phyloP scores from a whole-genome alignment of 495 filamentous ascomycete genomes.

The Penicillium riverlandense region DNA sequence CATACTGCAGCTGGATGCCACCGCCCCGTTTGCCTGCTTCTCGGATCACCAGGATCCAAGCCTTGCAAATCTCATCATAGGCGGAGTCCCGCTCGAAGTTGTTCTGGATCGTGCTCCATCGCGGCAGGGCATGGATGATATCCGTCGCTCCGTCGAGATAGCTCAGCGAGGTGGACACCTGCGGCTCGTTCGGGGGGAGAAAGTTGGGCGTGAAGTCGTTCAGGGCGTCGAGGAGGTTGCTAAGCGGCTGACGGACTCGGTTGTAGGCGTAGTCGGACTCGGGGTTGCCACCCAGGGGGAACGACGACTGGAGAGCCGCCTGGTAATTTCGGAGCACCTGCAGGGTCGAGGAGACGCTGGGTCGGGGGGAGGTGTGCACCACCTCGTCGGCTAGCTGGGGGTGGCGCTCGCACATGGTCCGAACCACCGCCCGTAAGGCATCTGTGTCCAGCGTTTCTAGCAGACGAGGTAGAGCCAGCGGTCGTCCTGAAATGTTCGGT shows the following conservation, averaged over 20 bases:
- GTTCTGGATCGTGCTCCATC: slow-evolving; percentile 78
- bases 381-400: slow-evolving; percentile 71
- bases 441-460: slow-evolving; percentile 84
- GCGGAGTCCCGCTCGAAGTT: slow-evolving; percentile 88
- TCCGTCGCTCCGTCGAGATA: slow-evolving; percentile 87
- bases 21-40: slow-evolving; percentile 89
- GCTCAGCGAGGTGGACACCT: slow-evolving; percentile 67
- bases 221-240: slow-evolving; percentile 78
- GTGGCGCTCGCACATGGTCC: slow-evolving; percentile 82
- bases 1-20: slow-evolving; percentile 84
- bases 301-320: slow-evolving; percentile 64
- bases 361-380: slow-evolving; percentile 74
- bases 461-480: slow-evolving; percentile 73
- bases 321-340: slow-evolving; percentile 78
- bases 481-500: slow-evolving; percentile 66
- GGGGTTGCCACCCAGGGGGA: slow-evolving; percentile 76
- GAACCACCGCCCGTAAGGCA: slow-evolving; percentile 73
- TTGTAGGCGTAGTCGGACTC: slow-evolving; percentile 93
- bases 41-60: slow-evolving; percentile 86
- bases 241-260: slow-evolving; percentile 74
- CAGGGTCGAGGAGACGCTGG: slow-evolving; percentile 71
- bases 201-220: slow-evolving; percentile 93
- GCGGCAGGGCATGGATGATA: slow-evolving; percentile 79
- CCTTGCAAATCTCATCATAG: slow-evolving; percentile 90
- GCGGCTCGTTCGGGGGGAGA: slow-evolving; percentile 81